phyloP scores from a whole-genome alignment of 225 moss, liverwort and hornwort genomes.

The Marchantia paleacea region DNA sequence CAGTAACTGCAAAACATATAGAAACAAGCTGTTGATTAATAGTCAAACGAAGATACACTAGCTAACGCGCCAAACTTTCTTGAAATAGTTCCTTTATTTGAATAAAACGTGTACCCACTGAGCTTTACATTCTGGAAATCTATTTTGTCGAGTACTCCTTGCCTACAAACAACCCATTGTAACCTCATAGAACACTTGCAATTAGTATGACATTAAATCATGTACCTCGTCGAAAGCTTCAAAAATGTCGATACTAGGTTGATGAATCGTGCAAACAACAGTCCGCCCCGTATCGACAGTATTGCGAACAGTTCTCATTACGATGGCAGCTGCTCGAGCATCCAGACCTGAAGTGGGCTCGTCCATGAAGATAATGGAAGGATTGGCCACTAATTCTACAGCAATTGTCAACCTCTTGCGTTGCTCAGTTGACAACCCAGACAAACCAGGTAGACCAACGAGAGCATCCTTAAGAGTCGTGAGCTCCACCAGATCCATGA shows the following conservation, averaged over 20 bases:
- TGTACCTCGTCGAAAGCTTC: conserved; percentile 86
- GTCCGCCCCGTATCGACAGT: conserved; percentile 82
- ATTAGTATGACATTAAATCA: neutral
- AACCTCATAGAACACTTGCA: too few relatives aligned
- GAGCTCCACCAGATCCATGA: conserved; percentile 89
- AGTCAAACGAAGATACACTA: neutral
- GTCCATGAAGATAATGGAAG: conserved; percentile 93
- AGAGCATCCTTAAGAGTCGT: conserved; percentile 59
- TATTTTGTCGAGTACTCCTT: too few relatives aligned
- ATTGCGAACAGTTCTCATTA: conserved; percentile 88
- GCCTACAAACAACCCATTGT: too few relatives aligned
- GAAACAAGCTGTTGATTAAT: too few relatives aligned
- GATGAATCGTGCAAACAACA: conserved; percentile 95
- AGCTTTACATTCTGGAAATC: too few relatives aligned
- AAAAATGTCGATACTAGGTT: conserved; percentile 96
- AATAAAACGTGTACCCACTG: too few relatives aligned
- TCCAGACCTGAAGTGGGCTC: conserved; percentile 93
- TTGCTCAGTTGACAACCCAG: conserved; percentile 85
- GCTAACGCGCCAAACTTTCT: too few relatives aligned
- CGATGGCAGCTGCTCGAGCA: conserved; percentile 96
- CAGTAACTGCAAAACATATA: conserved; percentile 40
- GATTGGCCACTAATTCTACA: conserved; percentile 71
- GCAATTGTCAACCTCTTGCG: conserved; percentile 72
- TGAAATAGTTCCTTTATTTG: too few relatives aligned
- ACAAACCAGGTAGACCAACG: conserved; percentile 77